Conservation (phyloP, 1,139 yeast genomes). For the Kodamaea arcana region DNA sequence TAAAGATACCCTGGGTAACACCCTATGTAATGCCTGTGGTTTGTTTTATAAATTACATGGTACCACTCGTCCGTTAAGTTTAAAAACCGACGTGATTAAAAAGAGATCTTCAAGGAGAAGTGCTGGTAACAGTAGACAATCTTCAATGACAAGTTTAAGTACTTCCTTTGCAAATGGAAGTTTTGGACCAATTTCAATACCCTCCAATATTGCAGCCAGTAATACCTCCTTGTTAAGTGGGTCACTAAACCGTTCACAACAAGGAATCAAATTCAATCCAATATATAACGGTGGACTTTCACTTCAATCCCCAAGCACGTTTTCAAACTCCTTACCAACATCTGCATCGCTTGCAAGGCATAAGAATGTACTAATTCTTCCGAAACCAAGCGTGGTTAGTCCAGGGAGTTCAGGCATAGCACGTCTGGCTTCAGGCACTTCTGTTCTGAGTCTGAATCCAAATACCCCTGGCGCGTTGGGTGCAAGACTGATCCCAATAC, state of each 20-base stretch:
- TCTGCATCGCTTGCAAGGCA: constrained; percentile 16
- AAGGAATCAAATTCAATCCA: constrained; percentile 9
- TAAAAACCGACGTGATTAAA: constrained; percentile 71
- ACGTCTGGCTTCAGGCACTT: constrained; percentile 10
- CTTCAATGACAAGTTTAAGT: constrained; percentile 6
- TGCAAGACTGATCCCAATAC: constrained; percentile 1
- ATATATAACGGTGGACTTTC: constrained; percentile 10
- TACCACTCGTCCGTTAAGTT: constrained; percentile 68
- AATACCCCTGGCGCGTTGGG: constrained; percentile 8
- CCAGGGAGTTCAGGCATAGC: too few relatives aligned
- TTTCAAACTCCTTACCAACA: constrained; percentile 9
- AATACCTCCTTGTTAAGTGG: constrained; percentile 1
- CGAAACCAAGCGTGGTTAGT: constrained; percentile 29
- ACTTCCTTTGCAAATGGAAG: constrained; percentile 1
- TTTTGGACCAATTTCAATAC: neutral
- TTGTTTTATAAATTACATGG: constrained; percentile 76
- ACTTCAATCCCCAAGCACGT: constrained; percentile 3
- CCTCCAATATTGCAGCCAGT: constrained; percentile 1
- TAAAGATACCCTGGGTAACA: constrained; percentile 73
- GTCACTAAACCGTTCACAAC: neutral
- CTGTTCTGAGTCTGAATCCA: neutral
- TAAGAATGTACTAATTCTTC: constrained; percentile 41
- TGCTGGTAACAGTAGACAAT: constrained; percentile 7
- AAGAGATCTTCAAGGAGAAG: constrained; percentile 51
- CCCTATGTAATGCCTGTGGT: constrained; percentile 89